Evolutionary conservation across 2,329 filamentous ascomycete genomes (phyloP).

Genomic region (Emergomyces pasteurianus): DNA sequence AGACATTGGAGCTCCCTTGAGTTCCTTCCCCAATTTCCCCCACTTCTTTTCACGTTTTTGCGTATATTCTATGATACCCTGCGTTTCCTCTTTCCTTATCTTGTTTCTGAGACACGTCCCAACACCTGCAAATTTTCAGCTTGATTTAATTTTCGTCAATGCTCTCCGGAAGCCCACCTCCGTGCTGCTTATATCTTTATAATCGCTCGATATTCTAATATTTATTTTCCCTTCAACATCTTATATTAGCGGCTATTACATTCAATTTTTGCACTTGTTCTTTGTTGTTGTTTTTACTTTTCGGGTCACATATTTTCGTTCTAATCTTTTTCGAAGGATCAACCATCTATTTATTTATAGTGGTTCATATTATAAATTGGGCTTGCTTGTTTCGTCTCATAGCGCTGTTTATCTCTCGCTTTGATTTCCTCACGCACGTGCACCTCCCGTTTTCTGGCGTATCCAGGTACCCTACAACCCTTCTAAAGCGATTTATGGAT

Average conservation of each 20-base stretch:
- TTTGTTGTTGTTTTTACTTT: not conserved
- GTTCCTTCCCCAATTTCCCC: too few species aligned
- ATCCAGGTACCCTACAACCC: not conserved
- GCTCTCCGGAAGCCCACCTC: not conserved
- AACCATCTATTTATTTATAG: not conserved
- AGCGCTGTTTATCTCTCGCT: not conserved
- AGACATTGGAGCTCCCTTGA: too few species aligned
- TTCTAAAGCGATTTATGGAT: not conserved
- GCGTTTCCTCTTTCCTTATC: not conserved
- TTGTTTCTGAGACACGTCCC: not conserved
- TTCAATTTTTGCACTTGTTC: not conserved
- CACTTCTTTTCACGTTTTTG: too few species aligned
- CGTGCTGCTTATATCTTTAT: not conserved
- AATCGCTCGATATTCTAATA: not conserved
- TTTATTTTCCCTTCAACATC: not conserved
- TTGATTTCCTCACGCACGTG: not conserved
- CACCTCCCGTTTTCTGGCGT: not conserved
- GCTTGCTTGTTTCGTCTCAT: not conserved
- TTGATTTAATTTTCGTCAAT: not conserved
- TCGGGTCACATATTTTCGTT: not conserved
- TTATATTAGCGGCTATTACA: not conserved
- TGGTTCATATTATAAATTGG: not conserved
- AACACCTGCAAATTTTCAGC: not conserved
- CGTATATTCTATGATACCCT: not conserved
- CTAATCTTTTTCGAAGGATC: not conserved